Base-by-base conservation (phyloP, 2,329 filamentous ascomycete species). In the Purpureocillium takamizusanense region DNA sequence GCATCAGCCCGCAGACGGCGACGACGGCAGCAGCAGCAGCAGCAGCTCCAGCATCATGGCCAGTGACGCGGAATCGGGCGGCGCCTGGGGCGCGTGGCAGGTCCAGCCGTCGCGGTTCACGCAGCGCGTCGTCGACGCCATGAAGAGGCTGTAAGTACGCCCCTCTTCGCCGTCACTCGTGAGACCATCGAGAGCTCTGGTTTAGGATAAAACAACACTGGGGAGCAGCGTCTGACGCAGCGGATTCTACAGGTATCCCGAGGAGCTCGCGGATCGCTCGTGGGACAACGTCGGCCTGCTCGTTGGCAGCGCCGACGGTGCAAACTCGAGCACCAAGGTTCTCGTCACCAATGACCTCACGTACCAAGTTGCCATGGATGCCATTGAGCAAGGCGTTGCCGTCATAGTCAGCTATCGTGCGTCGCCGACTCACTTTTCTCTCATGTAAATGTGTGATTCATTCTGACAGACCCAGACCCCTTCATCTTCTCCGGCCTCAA, bases 221-320 rank as follows among this genome's bases (percentile, higher is more conserved):
- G n/a, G n/a, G n/a, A n/a, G n/a, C n/a, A n/a, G n/a, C n/a, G n/a
- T n/a, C n/a, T n/a, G n/a, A n/a, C n/a, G 34, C 29, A 14, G 7
- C 35, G 8, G 25, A 28, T 32, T 32, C 18, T 28, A 4, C 10
- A 92, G 88, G 42, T 98, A 95, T 57, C 92, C 92, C 1, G 86
- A 94, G 56, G 78, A 79, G 43, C 70, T 95, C 31, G 92, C 92
- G 9, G 92, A 97, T 56, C 82, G 81, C 50, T 80, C 83, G 47
- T 98, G 89, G 74, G 92, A 98, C 59, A 98, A 98, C 55, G 95
- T 94, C n/a, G 92, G 92, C 36, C 74, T 95, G 37, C 72, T 94
- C 36, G 52, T 72, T 38, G 62, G 63, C 44, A 67, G 69, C 49
- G 57, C 65, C n/a, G 51, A 58, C 18, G 36, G 52, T 13, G 54